phyloP scores from a whole-genome alignment of 1,139 yeast species.

The Sugiyamaella paludigena region DNA sequence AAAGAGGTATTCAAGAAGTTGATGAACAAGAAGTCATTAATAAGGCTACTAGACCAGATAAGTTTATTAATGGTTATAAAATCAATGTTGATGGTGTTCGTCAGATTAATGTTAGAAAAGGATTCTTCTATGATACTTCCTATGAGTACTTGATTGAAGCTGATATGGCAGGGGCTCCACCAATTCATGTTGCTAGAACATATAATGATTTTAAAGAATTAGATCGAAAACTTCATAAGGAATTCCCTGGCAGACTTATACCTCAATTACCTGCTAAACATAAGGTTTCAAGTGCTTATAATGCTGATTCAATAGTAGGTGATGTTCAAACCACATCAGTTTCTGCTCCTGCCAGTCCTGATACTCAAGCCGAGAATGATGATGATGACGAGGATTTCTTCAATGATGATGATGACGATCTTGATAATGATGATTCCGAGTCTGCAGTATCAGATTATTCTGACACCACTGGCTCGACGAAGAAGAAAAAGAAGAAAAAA shows the following conservation, averaged over 20 bases:
- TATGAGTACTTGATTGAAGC: slow-evolving; percentile 35
- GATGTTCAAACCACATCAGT: neutral
- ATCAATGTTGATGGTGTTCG: slow-evolving; percentile 66
- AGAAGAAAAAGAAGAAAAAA: slow-evolving; percentile 3
- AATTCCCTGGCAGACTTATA: slow-evolving; percentile 68
- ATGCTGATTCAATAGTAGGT: neutral
- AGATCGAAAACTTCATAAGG: slow-evolving; percentile 49
- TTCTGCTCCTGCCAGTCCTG: neutral
- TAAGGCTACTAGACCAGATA: slow-evolving; percentile 44
- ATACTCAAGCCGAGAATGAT: slow-evolving; percentile 2
- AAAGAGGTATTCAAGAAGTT: slow-evolving; percentile 52
- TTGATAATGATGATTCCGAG: slow-evolving; percentile 3
- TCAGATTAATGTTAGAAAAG: slow-evolving; percentile 29
- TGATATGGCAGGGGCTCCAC: slow-evolving; percentile 37
- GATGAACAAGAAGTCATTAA: slow-evolving; percentile 38
- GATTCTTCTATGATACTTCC: slow-evolving; percentile 32
- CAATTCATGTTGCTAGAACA: slow-evolving; percentile 55
- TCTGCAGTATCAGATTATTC: slow-evolving; percentile 1
- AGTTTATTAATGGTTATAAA: slow-evolving; percentile 56
- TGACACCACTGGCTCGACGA: neutral
- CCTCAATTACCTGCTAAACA: slow-evolving; percentile 64
- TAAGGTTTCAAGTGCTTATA: slow-evolving; percentile 25
- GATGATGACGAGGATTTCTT: slow-evolving; percentile 22
- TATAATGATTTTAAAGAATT: slow-evolving; percentile 65
- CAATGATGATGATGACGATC: slow-evolving; percentile 18